Evolutionary conservation across 257 asterid species (phyloP), one percentile per base, ranked within the genome.

Genomic region (Solanum appendiculatum): DNA sequence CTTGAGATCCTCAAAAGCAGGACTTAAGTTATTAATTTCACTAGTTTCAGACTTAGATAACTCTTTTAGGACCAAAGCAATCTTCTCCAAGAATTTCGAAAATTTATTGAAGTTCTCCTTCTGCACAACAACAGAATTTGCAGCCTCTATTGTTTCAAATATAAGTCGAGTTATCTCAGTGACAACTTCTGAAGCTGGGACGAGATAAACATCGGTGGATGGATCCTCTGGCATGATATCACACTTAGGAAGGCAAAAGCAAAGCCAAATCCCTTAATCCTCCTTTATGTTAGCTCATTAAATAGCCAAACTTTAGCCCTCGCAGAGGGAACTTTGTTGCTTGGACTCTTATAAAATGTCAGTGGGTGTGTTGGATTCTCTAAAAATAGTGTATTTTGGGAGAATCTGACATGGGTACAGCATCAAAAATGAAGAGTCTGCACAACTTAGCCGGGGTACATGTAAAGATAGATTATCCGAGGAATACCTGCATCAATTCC

Each of bases 91-190:
- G 88, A 86, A 86, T 37, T 60, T 64, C 5, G 91, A 88, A 86
- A 89, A 87, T 54, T 69, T 89, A 37, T 68, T 63, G 88, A 92
- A 91, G 87, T 88, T 91, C 83, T 91, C 89, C 86, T 87, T 87
- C 87, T 91, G 91, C 39, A 87, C 85, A 25, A 33, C 29, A 37
- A 87, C 92, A 83, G 31, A 51, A 42, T 85, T 87, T 3, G 94
- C 90, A 13, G 77, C 40, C 25, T 44, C 87, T n/a, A 73, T 88
- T 40, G 88, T 89, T 64, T 91, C 88, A 54, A 48, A 77, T 66
- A 86, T 16, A 36, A 88, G 88, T 68, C 74, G 85, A 46, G 90
- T 87, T 33, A 86, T 83, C 36, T 86, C 87, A 56, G 87, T 27
- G 68, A 89, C 81, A 58, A 66, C 44, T 36, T 87, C 86, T 5